Conservation (phyloP, 1,284 basidiomycete genomes). For the Apiotrichum sp. region DNA sequence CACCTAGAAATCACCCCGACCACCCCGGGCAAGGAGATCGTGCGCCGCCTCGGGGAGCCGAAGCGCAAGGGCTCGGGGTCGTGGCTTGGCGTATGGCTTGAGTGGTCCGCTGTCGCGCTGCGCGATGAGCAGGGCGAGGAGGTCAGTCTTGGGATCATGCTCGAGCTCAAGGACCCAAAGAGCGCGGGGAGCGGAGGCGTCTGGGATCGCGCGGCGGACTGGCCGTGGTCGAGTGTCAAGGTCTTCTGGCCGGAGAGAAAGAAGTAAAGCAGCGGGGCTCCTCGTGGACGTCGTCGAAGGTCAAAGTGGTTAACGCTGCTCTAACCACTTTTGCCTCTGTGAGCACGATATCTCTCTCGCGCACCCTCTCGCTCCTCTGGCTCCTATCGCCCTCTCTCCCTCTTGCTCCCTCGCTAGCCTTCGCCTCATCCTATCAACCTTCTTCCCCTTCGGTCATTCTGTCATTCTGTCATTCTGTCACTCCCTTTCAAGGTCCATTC, state of each 20-base stretch:
- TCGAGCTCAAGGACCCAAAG: conserved; percentile 37
- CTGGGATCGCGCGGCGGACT: conserved; percentile 42
- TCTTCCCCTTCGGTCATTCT: too few species aligned
- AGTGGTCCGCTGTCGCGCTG: conserved; percentile 61
- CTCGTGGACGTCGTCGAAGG: too few species aligned
- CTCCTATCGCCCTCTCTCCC: too few species aligned
- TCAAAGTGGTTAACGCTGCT: too few species aligned
- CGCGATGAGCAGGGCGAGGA: neutral
- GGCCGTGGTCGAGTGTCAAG: conserved; percentile 42
- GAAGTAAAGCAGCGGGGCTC: too few species aligned
- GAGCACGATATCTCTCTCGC: too few species aligned
- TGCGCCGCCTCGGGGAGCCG: conserved; percentile 69
- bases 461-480: too few species aligned
- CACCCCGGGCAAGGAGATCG: conserved; percentile 69
- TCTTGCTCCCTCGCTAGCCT: too few species aligned
- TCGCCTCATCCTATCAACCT: too few species aligned
- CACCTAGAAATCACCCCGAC: conserved; percentile 51
- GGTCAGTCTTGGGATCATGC: conserved; percentile 32
- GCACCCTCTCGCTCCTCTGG: too few species aligned
- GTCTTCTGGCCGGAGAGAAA: conserved; percentile 20
- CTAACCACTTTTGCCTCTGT: too few species aligned
- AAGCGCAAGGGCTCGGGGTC: conserved; percentile 79
- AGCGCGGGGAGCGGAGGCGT: conserved; percentile 35
- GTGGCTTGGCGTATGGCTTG: conserved; percentile 85
- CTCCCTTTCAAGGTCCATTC: too few species aligned